These are phyloP conservation scores for Helicostylum pulchrum DNA, from an alignment of 192 early-diverging fungal species.

Conservation along the genomic window DNA sequence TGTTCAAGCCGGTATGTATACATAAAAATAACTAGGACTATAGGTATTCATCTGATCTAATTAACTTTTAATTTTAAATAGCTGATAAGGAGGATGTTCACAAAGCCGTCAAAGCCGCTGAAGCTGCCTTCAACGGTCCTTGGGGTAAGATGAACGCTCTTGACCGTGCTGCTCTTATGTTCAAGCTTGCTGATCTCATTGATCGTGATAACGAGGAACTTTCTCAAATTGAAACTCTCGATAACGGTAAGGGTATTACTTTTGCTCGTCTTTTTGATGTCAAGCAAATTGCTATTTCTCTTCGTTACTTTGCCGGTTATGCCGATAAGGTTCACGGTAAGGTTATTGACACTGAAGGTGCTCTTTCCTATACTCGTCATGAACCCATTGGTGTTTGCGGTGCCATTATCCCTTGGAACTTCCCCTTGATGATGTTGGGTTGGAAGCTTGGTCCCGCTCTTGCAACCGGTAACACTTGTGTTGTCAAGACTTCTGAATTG, in stretches of 20 bases:
- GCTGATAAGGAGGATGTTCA: constrained; percentile 61
- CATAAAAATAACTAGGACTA: constrained; percentile 20
- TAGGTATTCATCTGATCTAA: neutral
- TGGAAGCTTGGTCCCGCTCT: constrained; percentile 83
- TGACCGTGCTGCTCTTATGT: constrained; percentile 52
- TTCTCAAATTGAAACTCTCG: constrained; percentile 62
- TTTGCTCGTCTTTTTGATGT: constrained; percentile 62
- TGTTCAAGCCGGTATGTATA: constrained; percentile 42
- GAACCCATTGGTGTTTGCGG: constrained; percentile 72
- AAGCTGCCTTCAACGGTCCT: constrained; percentile 41
- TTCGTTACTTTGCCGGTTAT: constrained; percentile 76
- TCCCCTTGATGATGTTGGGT: constrained; percentile 67
- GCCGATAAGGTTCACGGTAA: constrained; percentile 61
- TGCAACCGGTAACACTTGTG: constrained; percentile 70
- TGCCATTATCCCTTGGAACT: constrained; percentile 79
- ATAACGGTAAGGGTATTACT: constrained; percentile 74
- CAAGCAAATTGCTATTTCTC: constrained; percentile 51
- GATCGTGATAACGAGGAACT: constrained; percentile 47
- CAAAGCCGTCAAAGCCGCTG: constrained; percentile 65
- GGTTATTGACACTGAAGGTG: constrained; percentile 44
- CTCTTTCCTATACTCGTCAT: constrained; percentile 51
- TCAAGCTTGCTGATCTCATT: constrained; percentile 56
- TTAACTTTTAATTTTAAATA: constrained; percentile 51
- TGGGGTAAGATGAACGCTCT: constrained; percentile 52
- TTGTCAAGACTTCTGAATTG: constrained; percentile 77